Conservation (phyloP, 306 rosid species). For the Ormosia emarginata region DNA sequence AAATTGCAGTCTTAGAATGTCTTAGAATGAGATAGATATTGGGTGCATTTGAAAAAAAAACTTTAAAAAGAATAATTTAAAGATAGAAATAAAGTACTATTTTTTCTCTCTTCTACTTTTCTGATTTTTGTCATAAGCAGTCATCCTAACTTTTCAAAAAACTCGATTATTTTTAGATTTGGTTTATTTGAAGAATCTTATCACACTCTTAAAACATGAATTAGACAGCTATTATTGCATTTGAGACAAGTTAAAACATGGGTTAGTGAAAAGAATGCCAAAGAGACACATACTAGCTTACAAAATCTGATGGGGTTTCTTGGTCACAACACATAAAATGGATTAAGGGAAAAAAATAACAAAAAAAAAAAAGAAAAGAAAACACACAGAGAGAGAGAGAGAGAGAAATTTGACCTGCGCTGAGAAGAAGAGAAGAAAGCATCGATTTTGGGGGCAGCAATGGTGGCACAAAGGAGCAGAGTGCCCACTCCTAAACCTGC, state of each 20-base stretch:
- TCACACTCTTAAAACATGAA: not conserved
- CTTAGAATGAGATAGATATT: not conserved
- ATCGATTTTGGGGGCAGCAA: conserved; percentile 83
- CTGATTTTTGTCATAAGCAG: too few species aligned
- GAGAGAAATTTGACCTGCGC: conserved; percentile 45
- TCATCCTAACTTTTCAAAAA: too few species aligned
- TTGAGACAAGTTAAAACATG: not conserved
- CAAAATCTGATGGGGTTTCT: not conserved
- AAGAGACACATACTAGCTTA: not conserved
- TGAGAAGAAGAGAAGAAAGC: conserved; percentile 81
- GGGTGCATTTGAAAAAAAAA: too few species aligned
- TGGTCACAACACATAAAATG: not conserved
- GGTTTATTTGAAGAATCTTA: too few species aligned
- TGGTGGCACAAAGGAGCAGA: conserved; percentile 71
- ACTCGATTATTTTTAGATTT: too few species aligned
- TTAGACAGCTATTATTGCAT: not conserved
- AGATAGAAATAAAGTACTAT: too few species aligned
- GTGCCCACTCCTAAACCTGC: conserved; percentile 88
- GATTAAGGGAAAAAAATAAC: not conserved
- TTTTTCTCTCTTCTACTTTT: too few species aligned
- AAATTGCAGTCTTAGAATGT: too few species aligned
- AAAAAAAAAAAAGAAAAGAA: not conserved
- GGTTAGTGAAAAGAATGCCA: not conserved
- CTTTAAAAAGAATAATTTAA: too few species aligned
- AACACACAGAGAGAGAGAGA: not conserved